Evolutionary conservation across 2,329 filamentous ascomycete genomes (phyloP).

Genomic region (Hysterium pulicare): DNA sequence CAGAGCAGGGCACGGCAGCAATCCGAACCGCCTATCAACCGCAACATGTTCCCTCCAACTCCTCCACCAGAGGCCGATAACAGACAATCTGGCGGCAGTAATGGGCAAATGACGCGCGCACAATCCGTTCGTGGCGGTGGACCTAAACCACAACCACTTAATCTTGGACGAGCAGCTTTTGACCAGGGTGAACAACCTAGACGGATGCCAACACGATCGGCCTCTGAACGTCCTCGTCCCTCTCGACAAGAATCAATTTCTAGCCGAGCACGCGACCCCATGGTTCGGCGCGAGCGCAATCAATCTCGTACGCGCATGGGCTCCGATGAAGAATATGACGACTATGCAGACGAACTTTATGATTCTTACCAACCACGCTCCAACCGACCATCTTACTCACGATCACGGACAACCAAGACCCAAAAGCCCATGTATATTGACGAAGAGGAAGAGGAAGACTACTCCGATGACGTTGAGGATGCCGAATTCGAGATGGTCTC

Average conservation of each 20-base stretch:
- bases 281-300: slow-evolving; percentile 9
- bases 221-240: slow-evolving; percentile 42
- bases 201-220: slow-evolving; percentile 39
- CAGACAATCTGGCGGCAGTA: slow-evolving; percentile 25
- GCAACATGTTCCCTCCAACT: slow-evolving; percentile 94
- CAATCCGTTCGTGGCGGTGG: slow-evolving; percentile 48
- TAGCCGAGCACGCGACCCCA: slow-evolving; percentile 18
- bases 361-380: slow-evolving; percentile 58
- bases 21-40: slow-evolving; percentile 74
- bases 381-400: slow-evolving; percentile 25
- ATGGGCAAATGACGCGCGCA: slow-evolving; percentile 43
- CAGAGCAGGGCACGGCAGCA: slow-evolving; percentile 73
- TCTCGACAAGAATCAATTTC: slow-evolving; percentile 33
- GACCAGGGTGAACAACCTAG: slow-evolving; percentile 38
- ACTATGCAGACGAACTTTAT: slow-evolving; percentile 58
- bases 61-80: slow-evolving; percentile 88
- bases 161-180: slow-evolving; percentile 49
- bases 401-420: slow-evolving; percentile 35
- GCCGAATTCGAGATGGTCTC: slow-evolving; percentile 77
- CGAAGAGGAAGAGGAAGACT: slow-evolving; percentile 75
- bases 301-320: slow-evolving; percentile 25
- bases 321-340: slow-evolving; percentile 55
- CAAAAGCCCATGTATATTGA: slow-evolving; percentile 65
- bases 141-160: slow-evolving; percentile 47
- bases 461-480: slow-evolving; percentile 68